Base-by-base conservation (phyloP, 768 basidiomycete species). In the Leucogyrophana mollusca region DNA sequence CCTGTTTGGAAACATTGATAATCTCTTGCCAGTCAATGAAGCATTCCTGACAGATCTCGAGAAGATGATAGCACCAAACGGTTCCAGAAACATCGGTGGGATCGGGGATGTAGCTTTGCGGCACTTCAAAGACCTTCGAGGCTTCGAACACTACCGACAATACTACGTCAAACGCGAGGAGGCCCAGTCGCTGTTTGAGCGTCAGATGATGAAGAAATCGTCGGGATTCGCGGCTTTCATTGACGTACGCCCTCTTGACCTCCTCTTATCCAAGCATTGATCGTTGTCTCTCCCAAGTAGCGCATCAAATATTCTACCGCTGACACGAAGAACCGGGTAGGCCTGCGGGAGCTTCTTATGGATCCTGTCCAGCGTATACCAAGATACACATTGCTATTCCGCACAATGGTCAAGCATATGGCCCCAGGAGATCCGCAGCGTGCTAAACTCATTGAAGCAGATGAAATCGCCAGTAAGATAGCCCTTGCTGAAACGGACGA, bases 291-390 rank as follows among this genome's bases (percentile, higher is more conserved):
- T 40, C 49, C 50, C 50, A 47, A 45, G 14, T 56, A 94, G 90
- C 84, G 84, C 47, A 84, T 91, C 65, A 94, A 95, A 73, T 95
- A 94, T 61, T 82, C 85, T 52, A 80, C 80, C 13, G 71, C 80
- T 17, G 90, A 90, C 54, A 64, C 76, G 23, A 77, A 77, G 56
- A 93, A 90, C 61, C 88, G 92, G 33, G 79, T 95, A 46, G 93
- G 90, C 35, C 73, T 97, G 45, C 79, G 94, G 21, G 94, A 95
- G 62, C 79, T 96, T 40, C 76, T 97, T 17, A 95, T 95, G 85
- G 94, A 98, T 55, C 94, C 94, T 13, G 91, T 96, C 4, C 94
- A 98, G 59, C 83, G 94, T 25, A 92, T 98, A 58, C 94, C 94
- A 4, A 77, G 95, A 53, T 97, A 97, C 67, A 94, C 92, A 1